These are phyloP conservation scores for Coemansia sp. DNA, from an alignment of 192 early-diverging fungal species.

Conservation along the genomic window DNA sequence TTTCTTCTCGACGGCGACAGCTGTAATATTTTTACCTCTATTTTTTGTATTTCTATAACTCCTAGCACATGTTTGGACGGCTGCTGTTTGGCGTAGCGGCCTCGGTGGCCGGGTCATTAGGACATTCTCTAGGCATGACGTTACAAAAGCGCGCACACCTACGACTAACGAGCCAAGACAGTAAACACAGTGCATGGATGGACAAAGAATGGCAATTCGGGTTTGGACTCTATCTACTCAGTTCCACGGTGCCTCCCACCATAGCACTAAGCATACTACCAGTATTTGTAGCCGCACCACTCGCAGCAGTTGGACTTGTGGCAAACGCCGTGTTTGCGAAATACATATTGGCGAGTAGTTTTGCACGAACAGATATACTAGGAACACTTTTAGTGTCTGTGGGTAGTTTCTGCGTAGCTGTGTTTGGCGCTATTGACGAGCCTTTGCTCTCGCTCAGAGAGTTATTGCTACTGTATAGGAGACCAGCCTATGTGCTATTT, in stretches of 20 bases:
- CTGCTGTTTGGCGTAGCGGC: constrained; percentile 61
- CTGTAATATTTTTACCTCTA: neutral
- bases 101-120: constrained; percentile 66
- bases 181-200: constrained; percentile 21
- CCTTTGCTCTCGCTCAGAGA: constrained; percentile 69
- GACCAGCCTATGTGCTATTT: constrained; percentile 69
- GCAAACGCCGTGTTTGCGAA: constrained; percentile 78
- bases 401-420: constrained; percentile 67
- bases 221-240: constrained; percentile 66
- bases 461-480: constrained; percentile 65
- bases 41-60: too few relatives aligned
- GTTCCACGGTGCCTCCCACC: constrained; percentile 70
- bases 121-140: constrained; percentile 75
- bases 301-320: constrained; percentile 73
- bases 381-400: constrained; percentile 70
- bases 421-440: constrained; percentile 78
- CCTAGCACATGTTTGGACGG: constrained; percentile 34
- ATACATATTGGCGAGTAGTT: constrained; percentile 64
- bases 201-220: constrained; percentile 70
- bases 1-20: neutral
- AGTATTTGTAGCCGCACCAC: constrained; percentile 75
- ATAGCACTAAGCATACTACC: constrained; percentile 78
- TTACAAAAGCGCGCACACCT: constrained; percentile 77
- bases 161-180: constrained; percentile 21
- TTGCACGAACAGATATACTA: constrained; percentile 62